Conservation (phyloP, 805 yeast genomes). For the Myxozyma lipomycoides region DNA sequence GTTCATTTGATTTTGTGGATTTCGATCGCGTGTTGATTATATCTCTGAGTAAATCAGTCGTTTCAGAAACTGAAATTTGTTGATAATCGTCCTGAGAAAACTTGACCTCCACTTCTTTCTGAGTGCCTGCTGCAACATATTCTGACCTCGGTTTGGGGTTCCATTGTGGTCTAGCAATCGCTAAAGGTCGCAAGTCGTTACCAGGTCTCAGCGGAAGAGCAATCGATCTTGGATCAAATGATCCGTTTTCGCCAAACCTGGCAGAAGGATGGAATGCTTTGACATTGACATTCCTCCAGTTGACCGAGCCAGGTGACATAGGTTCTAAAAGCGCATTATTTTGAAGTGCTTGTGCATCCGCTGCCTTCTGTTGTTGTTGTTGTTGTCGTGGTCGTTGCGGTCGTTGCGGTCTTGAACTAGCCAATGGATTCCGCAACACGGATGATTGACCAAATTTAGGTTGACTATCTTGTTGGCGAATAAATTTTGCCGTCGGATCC, state of each 20-base stretch:
- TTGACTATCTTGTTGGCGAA: neutral
- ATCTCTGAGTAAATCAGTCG: constrained; percentile 14
- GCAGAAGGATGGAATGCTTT: neutral
- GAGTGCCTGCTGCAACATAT: neutral
- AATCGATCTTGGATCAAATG: neutral
- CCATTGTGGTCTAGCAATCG: neutral
- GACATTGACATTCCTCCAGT: constrained; percentile 4
- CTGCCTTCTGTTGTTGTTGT: neutral
- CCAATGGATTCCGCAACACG: constrained; percentile 18
- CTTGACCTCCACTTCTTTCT: neutral
- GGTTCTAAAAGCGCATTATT: constrained; percentile 14
- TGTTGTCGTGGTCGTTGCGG: constrained; percentile 6
- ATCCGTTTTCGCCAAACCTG: constrained; percentile 3
- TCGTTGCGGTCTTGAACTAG: constrained; percentile 2
- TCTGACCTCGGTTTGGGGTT: neutral
- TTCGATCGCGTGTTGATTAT: constrained; percentile 6
- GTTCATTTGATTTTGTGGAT: neutral
- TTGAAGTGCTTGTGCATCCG: neutral
- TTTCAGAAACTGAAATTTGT: constrained; percentile 12
- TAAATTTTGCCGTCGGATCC: neutral
- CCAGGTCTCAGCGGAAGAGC: neutral
- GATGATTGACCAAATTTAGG: constrained; percentile 20
- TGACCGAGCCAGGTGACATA: constrained; percentile 16
- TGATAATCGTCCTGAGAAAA: constrained; percentile 6
- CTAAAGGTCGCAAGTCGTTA: neutral